Evolutionary conservation across 2,329 filamentous ascomycete species (phyloP).

Genomic region (Alternaria burnsii): DNA sequence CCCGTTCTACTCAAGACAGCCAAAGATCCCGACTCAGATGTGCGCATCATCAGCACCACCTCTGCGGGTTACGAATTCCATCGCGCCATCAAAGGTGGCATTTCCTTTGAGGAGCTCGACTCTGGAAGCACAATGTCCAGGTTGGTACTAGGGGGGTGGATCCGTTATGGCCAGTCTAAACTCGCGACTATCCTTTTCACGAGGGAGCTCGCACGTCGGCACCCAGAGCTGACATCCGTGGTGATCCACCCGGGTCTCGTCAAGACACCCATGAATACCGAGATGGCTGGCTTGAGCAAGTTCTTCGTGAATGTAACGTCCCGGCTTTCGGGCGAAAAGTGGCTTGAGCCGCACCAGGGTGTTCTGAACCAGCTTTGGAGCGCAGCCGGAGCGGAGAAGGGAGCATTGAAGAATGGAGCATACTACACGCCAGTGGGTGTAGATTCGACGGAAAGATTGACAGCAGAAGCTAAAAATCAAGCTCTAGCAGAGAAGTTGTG

Average conservation of each 20-base stretch:
- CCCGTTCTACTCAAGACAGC: constrained; percentile 55
- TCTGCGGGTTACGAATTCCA: constrained; percentile 28
- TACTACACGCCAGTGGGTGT: constrained; percentile 48
- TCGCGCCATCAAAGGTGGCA: constrained; percentile 33
- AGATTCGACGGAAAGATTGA: constrained; percentile 15
- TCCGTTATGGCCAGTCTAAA: constrained; percentile 60
- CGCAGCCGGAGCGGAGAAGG: constrained; percentile 36
- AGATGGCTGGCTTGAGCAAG: constrained; percentile 23
- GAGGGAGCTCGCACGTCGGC: constrained; percentile 52
- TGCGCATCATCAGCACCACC: too few species aligned
- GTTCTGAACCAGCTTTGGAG: constrained; percentile 52
- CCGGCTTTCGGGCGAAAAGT: not conserved
- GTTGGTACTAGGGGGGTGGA: constrained; percentile 38
- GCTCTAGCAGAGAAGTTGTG: constrained; percentile 21
- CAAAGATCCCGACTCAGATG: constrained; percentile 27
- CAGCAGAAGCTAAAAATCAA: constrained; percentile 17
- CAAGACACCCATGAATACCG: constrained; percentile 50
- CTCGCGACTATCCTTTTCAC: constrained; percentile 61
- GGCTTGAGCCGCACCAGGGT: constrained; percentile 26
- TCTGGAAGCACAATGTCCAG: constrained; percentile 25
- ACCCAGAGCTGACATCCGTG: constrained; percentile 56
- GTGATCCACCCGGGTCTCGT: constrained; percentile 61
- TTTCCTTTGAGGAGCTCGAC: constrained; percentile 37
- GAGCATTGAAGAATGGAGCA: constrained; percentile 45
- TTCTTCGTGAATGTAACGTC: constrained; percentile 18